Evolutionary conservation across 176 grass and related monocot genomes (phyloP), one percentile per base, ranked within the genome.

Genomic region (Oryza australiensis): DNA sequence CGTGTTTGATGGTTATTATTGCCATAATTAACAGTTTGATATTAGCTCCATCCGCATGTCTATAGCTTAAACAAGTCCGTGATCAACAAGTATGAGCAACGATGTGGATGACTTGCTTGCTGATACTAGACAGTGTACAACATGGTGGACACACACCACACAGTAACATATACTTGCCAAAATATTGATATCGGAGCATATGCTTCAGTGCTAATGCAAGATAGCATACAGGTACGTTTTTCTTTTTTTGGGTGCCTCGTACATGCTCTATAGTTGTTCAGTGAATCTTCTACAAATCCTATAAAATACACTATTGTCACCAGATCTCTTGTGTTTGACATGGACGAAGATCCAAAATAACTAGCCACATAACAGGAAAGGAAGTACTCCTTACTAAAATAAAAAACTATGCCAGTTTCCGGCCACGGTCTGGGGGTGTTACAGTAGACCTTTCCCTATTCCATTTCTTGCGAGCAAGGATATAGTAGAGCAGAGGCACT

Each of bases 301-400:
- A 0, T 55, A 55, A 55, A 22, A 55, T 22, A 22, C 51, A 55
- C 20, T 22, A 16, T 43, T 13, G 13, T 64, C 24, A 10, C 76
- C 28, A 68, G 11, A 55, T 24, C 29, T 16, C 77, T 22, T 35
- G 64, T 68, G 64, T 68, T 32, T 11, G 20, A 68, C 30, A 37
- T 9, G 46, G 41, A 28, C 15, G 70, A 81, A 59, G 32, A 81
- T 69, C n/a, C 66, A 70, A 81, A 34, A 79, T 40, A 26, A 70
- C n/a, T 60, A 55, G 26, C 24, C 40, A 38, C 48, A 34, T 42
- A 82, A 59, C 9, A 62, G 49, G 32, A 32, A 22, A 27, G 33
- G 20, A 66, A 28, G 3, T 49, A 26, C 22, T 55, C 33, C 24
- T 81, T 67, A 40, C n/a, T 63, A 12, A 68, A 29, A 26, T 32